Evolutionary conservation across 371 early-diverging fungal species (phyloP).

Genomic region (Apophysomyces trapeziformis): DNA sequence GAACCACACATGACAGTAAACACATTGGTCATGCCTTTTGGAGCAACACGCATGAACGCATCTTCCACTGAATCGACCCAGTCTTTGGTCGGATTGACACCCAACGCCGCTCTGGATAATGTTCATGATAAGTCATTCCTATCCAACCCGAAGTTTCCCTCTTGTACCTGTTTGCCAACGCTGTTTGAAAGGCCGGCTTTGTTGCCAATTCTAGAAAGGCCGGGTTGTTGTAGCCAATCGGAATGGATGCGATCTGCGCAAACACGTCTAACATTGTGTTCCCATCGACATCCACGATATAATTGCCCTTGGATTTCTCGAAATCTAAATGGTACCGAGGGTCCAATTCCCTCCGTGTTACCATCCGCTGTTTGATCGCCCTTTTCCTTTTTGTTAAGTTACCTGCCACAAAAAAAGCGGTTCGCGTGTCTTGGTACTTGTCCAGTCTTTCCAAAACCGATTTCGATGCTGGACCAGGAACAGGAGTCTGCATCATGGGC

Average conservation of each 20-base stretch:
- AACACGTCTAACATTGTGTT: constrained; percentile 71
- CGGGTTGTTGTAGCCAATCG: constrained; percentile 77
- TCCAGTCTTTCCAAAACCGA: constrained; percentile 35
- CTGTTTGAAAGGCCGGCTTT: constrained; percentile 58
- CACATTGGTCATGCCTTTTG: constrained; percentile 72
- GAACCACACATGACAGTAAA: constrained; percentile 82
- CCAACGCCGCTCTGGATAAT: constrained; percentile 62
- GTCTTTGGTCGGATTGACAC: constrained; percentile 67
- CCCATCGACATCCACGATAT: constrained; percentile 78
- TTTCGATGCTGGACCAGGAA: constrained; percentile 52
- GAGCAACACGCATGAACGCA: constrained; percentile 72
- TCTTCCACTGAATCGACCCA: constrained; percentile 69
- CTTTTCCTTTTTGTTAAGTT: constrained; percentile 6
- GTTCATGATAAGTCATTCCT: not conserved
- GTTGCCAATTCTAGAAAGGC: constrained; percentile 63
- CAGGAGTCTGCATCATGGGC: constrained; percentile 39
- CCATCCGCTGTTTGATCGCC: not conserved
- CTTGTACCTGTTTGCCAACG: constrained; percentile 58
- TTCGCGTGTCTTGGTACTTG: constrained; percentile 52
- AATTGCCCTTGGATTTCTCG: constrained; percentile 73
- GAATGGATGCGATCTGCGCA: constrained; percentile 81
- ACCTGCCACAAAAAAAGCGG: constrained; percentile 55
- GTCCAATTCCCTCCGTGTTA: not conserved
- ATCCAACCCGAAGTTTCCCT: not conserved
- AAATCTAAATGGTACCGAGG: constrained; percentile 52